Evolutionary conservation across 208 protist species (phyloP), one percentile per base, ranked within the genome.

Genomic region (Acanthamoeba divionensis): DNA sequence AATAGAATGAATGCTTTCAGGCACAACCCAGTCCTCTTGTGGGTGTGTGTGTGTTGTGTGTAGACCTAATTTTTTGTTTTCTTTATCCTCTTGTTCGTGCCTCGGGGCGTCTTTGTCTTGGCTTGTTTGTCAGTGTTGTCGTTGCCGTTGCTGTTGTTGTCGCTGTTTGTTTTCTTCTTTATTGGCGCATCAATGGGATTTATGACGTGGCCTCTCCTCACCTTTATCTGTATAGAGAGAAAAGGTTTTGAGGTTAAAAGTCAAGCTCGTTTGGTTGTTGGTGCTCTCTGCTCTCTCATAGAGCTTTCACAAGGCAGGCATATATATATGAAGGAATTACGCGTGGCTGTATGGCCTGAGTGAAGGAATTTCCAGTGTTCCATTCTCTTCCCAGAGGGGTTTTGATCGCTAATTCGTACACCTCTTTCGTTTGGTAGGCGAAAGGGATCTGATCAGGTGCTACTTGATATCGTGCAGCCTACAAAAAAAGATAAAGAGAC

Each of bases 331-430:
- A 36, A 44, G 45, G 1, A 71, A 38, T 21, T 65, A 90, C 63
- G 57, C 83, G 57, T 44, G 83, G 83, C 18, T 47, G 36, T 33
- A 63, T 90, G 41, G 36, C 31, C 7, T 26, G 1, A 36, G 71
- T 10, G 45, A 47, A 90, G 83, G 45, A 36, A 0, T 60, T 45
- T 65, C 52, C 31, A 8, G 83, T 79, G 63, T 90, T 90, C 83
- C 83, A 90, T 26, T 90, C 83, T 50, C 48, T 50, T 29, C 83
- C 83, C 26, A 90, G 62, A 21, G 83, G 83, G 5, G 36, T 90
- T 36, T 62, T 41, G 31, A 90, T 4, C 38, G 57, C 29, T n/a
- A 31, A 31, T n/a, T 90, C 83, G 45, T 90, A 90, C 24, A 63
- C 63, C 47, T 90, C 62, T 47, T 71, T 36, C 33, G 47, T 38